Base-by-base conservation (phyloP, 2,329 filamentous ascomycete genomes). In the Diaporthe helianthi region DNA sequence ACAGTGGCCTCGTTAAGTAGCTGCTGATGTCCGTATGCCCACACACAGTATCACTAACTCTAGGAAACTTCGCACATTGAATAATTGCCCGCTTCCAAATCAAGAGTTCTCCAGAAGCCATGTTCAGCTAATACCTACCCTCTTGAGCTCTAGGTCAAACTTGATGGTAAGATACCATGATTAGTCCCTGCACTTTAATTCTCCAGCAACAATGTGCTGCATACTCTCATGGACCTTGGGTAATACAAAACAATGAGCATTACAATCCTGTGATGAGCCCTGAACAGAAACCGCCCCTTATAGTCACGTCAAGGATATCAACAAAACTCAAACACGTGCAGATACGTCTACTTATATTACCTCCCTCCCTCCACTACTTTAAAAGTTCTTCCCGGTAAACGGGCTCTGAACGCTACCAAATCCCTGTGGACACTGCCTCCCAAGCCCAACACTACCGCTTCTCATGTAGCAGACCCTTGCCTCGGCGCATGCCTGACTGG, bases 391-490 rank as follows among this genome's bases (percentile, higher is more conserved):
- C 2, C 79, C 79, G 3, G 76, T 79, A 67, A 77, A 81, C 4
- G 75, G 69, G 72, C 76, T 78, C 73, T 82, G 79, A 38, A 81
- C 79, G 51, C 77, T 79, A 3, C 73, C 78, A 71, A 81, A 86
- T 69, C 86, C 86, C 72, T 85, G 84, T 3, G 83, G 81, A 76
- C 87, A 89, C 65, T 80, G 75, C 65, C 76, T 79, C 0, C 86
- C 86, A 61, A 89, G 73, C 0, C 83, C 81, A 26, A 80, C 82
- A 73, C 84, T 88, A 2, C 85, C 87, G 76, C 82, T 85, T 46
- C 87, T 77, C 79, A 89, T 89, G 73, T 89, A 89, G 72, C 87
- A 89, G 19, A 88, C 78, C 78, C 87, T 88, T 1, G 86, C 86
- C 55, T 78, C 74, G 3, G 82, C 82, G 74, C 87, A 89, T 3